Evolutionary conservation across 2,329 filamentous ascomycete genomes (phyloP), one percentile per base, ranked within the genome.

Genomic region (Dactylella cylindrospora): DNA sequence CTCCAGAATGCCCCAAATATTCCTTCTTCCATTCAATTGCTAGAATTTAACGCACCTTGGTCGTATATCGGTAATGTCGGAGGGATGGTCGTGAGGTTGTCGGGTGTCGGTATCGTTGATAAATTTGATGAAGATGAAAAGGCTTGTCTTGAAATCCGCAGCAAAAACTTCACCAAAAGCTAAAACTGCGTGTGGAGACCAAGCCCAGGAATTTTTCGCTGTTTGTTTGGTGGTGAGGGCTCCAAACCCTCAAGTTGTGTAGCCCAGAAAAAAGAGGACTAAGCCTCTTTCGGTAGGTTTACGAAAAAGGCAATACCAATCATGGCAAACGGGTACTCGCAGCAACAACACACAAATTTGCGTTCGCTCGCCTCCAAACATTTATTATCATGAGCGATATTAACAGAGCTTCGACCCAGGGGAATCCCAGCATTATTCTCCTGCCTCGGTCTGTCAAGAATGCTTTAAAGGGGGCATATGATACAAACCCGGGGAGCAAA

Each of bases 211-310:
- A n/a, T n/a, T n/a, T n/a, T n/a, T n/a, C n/a, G n/a, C n/a, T n/a
- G n/a, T 49, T 28, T 13, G 10, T 38, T 62, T 49, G 49, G 57
- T 62, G 57, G 49, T 39, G 47, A 61, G 57, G 57, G 57, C 35
- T 62, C 49, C 57, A 54, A 62, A 62, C 57, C 57, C 57, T 57
- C 28, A 23, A 19, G 9, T 1, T 28, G 9, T n/a, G n/a, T n/a
- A n/a, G n/a, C n/a, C n/a, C n/a, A n/a, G n/a, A n/a, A n/a, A n/a
- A n/a, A n/a, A n/a, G 15, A 9, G 19, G 45, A 33, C 51, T 49
- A 38, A 22, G 10, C 57, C 43, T 33, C 20, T 44, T 62, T 23
- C 15, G 32, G 49, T 3, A 1, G 9, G 1, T 12, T 1, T 1
- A 33, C 29, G 3, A 3, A 44, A 28, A 4, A n/a, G 35, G 47